These are phyloP conservation scores for Paxillus ammoniavirescens DNA, from an alignment of 768 basidiomycete genomes.

Conservation along the genomic window DNA sequence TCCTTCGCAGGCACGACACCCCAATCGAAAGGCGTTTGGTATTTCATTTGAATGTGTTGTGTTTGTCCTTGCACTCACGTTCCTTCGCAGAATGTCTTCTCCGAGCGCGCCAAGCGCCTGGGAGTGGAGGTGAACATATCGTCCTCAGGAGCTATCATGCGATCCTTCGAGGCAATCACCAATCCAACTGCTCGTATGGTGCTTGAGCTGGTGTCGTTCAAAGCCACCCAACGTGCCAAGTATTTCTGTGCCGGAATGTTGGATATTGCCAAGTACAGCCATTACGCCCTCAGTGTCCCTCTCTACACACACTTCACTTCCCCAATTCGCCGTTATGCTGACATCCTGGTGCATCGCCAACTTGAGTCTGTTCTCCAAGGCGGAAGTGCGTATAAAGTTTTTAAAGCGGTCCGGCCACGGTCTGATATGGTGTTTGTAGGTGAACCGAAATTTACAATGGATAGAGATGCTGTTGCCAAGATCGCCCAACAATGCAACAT, in stretches of 20 bases:
- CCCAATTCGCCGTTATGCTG: constrained; percentile 91
- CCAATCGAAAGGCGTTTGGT: constrained; percentile 92
- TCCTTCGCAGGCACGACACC: constrained; percentile 90
- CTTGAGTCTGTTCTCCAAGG: constrained; percentile 84
- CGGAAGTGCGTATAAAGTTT: constrained; percentile 45
- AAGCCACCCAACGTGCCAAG: constrained; percentile 93
- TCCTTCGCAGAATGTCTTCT: constrained; percentile 61
- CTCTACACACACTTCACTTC: constrained; percentile 94
- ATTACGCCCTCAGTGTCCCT: constrained; percentile 87
- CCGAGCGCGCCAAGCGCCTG: constrained; percentile 77
- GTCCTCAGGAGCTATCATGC: constrained; percentile 79
- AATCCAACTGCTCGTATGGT: constrained; percentile 74
- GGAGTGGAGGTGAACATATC: constrained; percentile 81
- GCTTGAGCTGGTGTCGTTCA: constrained; percentile 81
- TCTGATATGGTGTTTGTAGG: constrained; percentile 27
- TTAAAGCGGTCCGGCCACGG: neutral
- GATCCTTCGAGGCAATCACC: constrained; percentile 70
- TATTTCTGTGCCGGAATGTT: constrained; percentile 99
- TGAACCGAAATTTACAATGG: constrained; percentile 95
- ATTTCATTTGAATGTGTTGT: neutral
- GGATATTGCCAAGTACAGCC: constrained; percentile 96
- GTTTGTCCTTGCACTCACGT: constrained; percentile 8
- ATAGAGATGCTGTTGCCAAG: constrained; percentile 96
- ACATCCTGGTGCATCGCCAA: constrained; percentile 94
- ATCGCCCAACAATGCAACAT: constrained; percentile 98